Base-by-base conservation (phyloP, 352 stramenopile species). In the Aphanomyces invadans region DNA sequence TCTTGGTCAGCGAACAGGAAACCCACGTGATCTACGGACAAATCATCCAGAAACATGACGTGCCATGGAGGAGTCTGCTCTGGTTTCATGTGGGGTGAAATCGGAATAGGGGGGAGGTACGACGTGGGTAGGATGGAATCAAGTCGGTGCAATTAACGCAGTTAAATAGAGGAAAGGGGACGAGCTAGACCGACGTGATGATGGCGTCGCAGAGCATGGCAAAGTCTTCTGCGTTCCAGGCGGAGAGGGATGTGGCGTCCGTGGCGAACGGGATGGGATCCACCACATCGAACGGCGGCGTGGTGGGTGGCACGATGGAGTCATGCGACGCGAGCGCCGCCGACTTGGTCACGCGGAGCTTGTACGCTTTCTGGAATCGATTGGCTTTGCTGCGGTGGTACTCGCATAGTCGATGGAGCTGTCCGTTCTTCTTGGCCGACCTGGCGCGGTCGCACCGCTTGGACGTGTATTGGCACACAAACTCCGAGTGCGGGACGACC, bases 371-470 rank as follows among this genome's bases (percentile, higher is more conserved):
- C 60, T 89, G 81, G 69, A 88, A 88, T 31, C 81, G 79, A 72
- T 90, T 90, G 25, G 81, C 81, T 62, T 83, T 79, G 49, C 78
- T 70, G 7, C 81, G 81, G 68, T 89, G 81, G 69, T 83, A 79
- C 51, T 82, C 75, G 63, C 81, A 89, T 48, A 87, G 82, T 61
- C 83, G 83, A 73, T 89, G 81, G 26, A 89, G 65, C 26, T 79
- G 72, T 31, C 81, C 81, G 46, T 79, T 89, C 65, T 81, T 84
- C 71, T 89, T 89, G 68, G 78, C 59, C 1, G 78, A 81, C 45
- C 81, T 79, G 36, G 76, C 56, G 45, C 77, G 74, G 55, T 78
- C 71, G 70, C 81, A 89, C 31, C 75, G 74, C 63, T 89, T 89
- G 73, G 76, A 83, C 45, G 81, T 78, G 69, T 89, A 89, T 51